Evolutionary conservation across 495 filamentous ascomycete species (phyloP).

Genomic region (Cudoniella acicularis): DNA sequence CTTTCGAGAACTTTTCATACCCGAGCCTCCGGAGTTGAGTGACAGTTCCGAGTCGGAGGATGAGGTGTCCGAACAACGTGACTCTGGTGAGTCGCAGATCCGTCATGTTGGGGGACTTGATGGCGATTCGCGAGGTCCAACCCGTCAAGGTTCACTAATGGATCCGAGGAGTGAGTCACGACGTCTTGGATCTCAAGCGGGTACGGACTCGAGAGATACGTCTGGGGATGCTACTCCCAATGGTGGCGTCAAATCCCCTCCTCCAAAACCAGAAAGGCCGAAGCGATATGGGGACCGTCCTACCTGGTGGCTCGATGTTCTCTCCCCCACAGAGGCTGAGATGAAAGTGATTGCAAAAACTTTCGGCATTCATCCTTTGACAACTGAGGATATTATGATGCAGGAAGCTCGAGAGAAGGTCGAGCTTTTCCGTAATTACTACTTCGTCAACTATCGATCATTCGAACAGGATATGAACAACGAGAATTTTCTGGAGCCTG

Average conservation of each 20-base stretch:
- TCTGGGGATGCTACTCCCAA: conserved; percentile 21
- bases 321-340: conserved; percentile 85
- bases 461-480: conserved; percentile 91
- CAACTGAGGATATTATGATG: conserved; percentile 94
- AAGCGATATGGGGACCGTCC: conserved; percentile 83
- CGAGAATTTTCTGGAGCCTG: conserved; percentile 86
- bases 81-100: conserved; percentile 6
- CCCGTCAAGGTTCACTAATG: conserved; percentile 19
- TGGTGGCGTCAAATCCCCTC: conserved; percentile 3
- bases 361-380: conserved; percentile 92
- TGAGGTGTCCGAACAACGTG: conserved; percentile 40
- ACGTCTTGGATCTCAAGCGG: background rate
- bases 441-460: conserved; percentile 95
- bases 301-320: conserved; percentile 92
- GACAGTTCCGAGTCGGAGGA: conserved; percentile 59
- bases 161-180: conserved; percentile 6
- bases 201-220: conserved; percentile 1
- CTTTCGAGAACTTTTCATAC: conserved; percentile 78
- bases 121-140: conserved; percentile 21
- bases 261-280: conserved; percentile 39
- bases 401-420: conserved; percentile 97
- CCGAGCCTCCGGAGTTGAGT: conserved; percentile 48
- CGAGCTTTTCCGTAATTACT: conserved; percentile 94
- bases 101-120: conserved; percentile 19
- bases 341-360: conserved; percentile 89